Percentiles rank a stretch among this genome's conserved stretches.
These are phyloP conservation scores for Hypoxylon cercidicola DNA, from an alignment of 495 filamentous ascomycete species.

Conservation along the genomic window DNA sequence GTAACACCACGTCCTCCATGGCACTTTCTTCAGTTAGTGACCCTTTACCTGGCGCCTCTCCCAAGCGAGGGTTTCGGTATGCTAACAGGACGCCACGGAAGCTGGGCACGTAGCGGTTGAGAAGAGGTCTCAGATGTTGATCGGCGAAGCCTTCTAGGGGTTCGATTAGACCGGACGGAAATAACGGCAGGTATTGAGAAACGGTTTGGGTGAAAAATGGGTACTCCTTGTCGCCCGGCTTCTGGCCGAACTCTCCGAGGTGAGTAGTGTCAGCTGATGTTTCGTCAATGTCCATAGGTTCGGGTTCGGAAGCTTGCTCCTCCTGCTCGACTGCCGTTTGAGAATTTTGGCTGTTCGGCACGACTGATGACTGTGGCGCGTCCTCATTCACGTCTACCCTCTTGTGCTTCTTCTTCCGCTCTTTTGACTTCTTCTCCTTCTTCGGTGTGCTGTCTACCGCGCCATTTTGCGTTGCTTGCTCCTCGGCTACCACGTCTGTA, in stretches of 20 bases:
- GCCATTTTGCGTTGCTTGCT: constrained; percentile 13
- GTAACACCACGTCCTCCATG: constrained; percentile 40
- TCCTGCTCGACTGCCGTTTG: constrained; percentile 21
- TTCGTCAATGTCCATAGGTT: constrained; percentile 44
- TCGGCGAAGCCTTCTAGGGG: constrained; percentile 55
- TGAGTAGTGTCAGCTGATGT: constrained; percentile 15
- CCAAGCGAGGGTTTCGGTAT: constrained; percentile 58
- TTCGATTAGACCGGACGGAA: constrained; percentile 56
- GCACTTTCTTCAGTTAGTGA: constrained; percentile 53
- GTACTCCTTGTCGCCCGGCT: constrained; percentile 40
- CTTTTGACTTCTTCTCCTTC: constrained; percentile 44
- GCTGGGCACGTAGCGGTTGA: constrained; percentile 58
- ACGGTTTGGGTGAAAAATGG: constrained; percentile 61
- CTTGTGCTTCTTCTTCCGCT: constrained; percentile 38
- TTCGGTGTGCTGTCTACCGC: constrained; percentile 23
- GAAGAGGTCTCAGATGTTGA: constrained; percentile 57
- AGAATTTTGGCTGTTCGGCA: constrained; percentile 15
- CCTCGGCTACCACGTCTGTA: constrained; percentile 18
- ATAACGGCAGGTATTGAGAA: constrained; percentile 60
- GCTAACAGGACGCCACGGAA: constrained; percentile 57
- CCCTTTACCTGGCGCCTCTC: constrained; percentile 52
- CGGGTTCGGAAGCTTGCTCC: constrained; percentile 18
- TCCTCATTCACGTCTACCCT: constrained; percentile 40
- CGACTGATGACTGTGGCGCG: constrained; percentile 16
- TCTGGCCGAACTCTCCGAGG: constrained; percentile 20